A percentile compares a stretch with the other conserved stretches of the same genome.
These are phyloP conservation scores for Psophocarpus tetragonolobus DNA, from an alignment of 306 rosid genomes.

Conservation along the genomic window DNA sequence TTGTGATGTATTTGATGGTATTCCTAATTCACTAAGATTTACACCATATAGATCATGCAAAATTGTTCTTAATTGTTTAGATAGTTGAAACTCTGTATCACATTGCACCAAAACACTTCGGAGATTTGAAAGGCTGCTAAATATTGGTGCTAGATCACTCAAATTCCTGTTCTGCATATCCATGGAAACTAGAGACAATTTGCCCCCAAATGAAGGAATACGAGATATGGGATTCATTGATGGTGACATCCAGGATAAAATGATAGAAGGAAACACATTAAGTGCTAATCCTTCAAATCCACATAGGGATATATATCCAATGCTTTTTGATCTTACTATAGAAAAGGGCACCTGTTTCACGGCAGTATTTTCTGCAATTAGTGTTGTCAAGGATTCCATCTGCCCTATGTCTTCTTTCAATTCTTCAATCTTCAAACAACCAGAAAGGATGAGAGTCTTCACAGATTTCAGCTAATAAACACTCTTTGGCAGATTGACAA, in stretches of 20 bases:
- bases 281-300: no score
- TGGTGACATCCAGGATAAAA: no score
- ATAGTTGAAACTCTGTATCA: background rate
- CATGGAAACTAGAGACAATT: background rate
- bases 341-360: slow-evolving; percentile 16
- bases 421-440: background rate
- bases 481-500: no score
- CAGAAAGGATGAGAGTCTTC: no score
- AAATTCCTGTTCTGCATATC: background rate
- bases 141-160: background rate
- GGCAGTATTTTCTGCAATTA: slow-evolving; percentile 9
- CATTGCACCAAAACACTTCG: slow-evolving; percentile 13
- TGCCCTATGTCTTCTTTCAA: slow-evolving; percentile 19
- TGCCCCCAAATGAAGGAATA: background rate
- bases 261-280: no score
- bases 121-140: background rate
- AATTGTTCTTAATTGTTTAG: background rate
- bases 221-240: background rate
- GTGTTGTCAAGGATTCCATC: slow-evolving; percentile 18
- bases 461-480: no score
- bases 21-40: background rate
- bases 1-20: background rate
- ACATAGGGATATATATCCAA: background rate
- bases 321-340: background rate
- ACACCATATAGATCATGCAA: background rate